A percentile compares a stretch with the other conserved stretches of the same genome.
These are phyloP conservation scores for Hemisphaericaspora subhashii DNA, from an alignment of 1,139 yeast species.

Conservation along the genomic window DNA sequence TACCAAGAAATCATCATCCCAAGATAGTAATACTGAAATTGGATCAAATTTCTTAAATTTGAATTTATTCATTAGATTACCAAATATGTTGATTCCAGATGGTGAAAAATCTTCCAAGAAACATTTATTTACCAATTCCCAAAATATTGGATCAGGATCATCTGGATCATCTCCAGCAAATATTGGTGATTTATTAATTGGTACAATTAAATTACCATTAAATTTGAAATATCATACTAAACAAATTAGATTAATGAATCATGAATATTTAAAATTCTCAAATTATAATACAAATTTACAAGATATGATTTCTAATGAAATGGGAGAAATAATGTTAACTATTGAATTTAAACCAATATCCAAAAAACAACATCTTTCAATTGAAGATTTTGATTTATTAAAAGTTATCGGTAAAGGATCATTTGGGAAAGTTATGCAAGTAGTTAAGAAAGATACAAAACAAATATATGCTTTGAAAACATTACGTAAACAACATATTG, in stretches of 20 bases:
- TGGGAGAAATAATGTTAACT: conserved; percentile 63
- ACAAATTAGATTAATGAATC: conserved; percentile 44
- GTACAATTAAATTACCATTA: conserved; percentile 44
- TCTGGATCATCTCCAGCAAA: conserved; percentile 14
- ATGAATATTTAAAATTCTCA: conserved; percentile 46
- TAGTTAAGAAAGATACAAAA: conserved; percentile 88
- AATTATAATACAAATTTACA: conserved; percentile 21
- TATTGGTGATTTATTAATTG: conserved; percentile 45
- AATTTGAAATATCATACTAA: conserved; percentile 39
- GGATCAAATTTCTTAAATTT: conserved; percentile 55
- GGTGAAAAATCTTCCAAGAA: conserved; percentile 31
- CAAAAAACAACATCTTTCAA: conserved; percentile 61
- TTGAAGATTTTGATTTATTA: conserved; percentile 88
- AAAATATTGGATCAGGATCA: conserved; percentile 6
- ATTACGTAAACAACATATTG: conserved; percentile 89
- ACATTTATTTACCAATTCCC: conserved; percentile 30
- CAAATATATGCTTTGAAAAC: conserved; percentile 94
- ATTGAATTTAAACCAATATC: conserved; percentile 76
- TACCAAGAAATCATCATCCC: conserved; percentile 48
- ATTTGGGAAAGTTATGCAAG: conserved; percentile 98
- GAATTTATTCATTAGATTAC: conserved; percentile 76
- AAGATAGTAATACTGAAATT: conserved; percentile 13
- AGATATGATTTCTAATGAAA: conserved; percentile 20
- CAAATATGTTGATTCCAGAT: conserved; percentile 60
- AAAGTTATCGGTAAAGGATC: conserved; percentile 98